Conservation (phyloP, 1,284 basidiomycete genomes). For the Heterobasidion parviporum region DNA sequence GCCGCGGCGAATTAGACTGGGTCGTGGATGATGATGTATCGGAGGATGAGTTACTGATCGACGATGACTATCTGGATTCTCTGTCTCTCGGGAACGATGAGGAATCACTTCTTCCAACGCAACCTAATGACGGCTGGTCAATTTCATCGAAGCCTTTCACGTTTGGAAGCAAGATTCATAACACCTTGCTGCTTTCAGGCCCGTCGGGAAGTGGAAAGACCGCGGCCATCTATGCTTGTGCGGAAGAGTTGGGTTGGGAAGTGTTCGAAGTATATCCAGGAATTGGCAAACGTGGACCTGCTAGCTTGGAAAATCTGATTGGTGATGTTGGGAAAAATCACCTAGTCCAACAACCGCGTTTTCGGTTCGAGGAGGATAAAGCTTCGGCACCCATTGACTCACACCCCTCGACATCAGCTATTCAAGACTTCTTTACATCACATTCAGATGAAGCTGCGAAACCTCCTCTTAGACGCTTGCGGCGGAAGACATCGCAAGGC, state of each 20-base stretch:
- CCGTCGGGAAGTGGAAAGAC: conserved; percentile 89
- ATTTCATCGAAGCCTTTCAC: conserved; percentile 5
- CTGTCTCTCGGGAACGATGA: not conserved
- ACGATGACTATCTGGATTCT: not conserved
- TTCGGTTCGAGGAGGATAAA: conserved; percentile 3
- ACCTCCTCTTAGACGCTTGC: not conserved
- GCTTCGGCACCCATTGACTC: not conserved
- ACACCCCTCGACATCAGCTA: not conserved
- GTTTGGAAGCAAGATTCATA: conserved; percentile 54
- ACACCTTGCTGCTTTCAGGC: conserved; percentile 80
- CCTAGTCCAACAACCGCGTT: conserved; percentile 21
- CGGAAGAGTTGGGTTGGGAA: conserved; percentile 89
- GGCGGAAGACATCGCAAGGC: not conserved
- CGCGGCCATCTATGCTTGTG: conserved; percentile 87
- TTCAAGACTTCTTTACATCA: not conserved
- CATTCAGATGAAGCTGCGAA: not conserved
- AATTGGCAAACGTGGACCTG: conserved; percentile 77
- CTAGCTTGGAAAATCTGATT: conserved; percentile 73
- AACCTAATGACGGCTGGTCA: conserved; percentile 4
- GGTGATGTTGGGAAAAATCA: conserved; percentile 95
- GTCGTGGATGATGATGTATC: conserved; percentile 20
- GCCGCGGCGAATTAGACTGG: conserved; percentile 16
- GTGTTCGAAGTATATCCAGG: conserved; percentile 98
- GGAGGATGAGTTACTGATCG: conserved; percentile 1
- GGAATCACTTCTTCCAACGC: not conserved